A percentile compares a stretch with the other conserved stretches of the same genome.
These are phyloP conservation scores for Aspergillus carlsbadensis DNA, from an alignment of 495 filamentous ascomycete genomes.

Conservation along the genomic window DNA sequence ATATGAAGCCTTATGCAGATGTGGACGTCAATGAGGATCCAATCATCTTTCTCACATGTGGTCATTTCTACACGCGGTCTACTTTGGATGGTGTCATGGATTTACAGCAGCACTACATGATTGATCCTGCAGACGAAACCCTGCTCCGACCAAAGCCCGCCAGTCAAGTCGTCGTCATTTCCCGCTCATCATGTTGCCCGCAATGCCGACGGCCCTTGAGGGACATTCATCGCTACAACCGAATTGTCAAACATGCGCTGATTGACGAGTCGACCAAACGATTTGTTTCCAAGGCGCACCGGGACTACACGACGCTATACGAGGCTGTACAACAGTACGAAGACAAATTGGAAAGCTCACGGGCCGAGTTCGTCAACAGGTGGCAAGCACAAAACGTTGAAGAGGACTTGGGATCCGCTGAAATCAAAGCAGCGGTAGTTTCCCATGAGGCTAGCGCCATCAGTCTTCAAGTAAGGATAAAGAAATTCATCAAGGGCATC, in stretches of 20 bases:
- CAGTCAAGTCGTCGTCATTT: too few species aligned
- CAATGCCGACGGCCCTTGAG: slow-evolving; percentile 62
- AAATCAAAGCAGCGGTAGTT: too few species aligned
- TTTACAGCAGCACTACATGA: slow-evolving; percentile 54
- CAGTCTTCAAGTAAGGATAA: too few species aligned
- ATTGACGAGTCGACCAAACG: slow-evolving; percentile 70
- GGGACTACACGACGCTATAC: slow-evolving; percentile 48
- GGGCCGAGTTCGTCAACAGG: too few species aligned
- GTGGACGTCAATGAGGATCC: slow-evolving; percentile 60
- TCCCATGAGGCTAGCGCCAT: too few species aligned
- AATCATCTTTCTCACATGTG: slow-evolving; percentile 57
- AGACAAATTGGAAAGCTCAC: too few species aligned
- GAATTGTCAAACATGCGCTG: slow-evolving; percentile 62
- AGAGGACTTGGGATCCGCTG: too few species aligned
- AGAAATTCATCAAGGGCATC: too few species aligned
- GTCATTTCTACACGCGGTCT: slow-evolving; percentile 50
- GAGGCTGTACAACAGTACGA: slow-evolving; percentile 20
- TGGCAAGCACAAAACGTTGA: too few species aligned
- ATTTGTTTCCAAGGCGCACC: slow-evolving; percentile 54
- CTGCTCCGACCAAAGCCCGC: slow-evolving; percentile 41
- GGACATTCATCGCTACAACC: slow-evolving; percentile 63
- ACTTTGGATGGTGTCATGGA: slow-evolving; percentile 67
- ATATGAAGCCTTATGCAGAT: too few species aligned
- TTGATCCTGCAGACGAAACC: slow-evolving; percentile 43
- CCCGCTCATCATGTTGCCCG: too few species aligned